Percentiles rank a stretch among this genome's conserved stretches.
These are phyloP conservation scores for Pyrus hybrid DNA, from an alignment of 331 rosid species.

Conservation along the genomic window DNA sequence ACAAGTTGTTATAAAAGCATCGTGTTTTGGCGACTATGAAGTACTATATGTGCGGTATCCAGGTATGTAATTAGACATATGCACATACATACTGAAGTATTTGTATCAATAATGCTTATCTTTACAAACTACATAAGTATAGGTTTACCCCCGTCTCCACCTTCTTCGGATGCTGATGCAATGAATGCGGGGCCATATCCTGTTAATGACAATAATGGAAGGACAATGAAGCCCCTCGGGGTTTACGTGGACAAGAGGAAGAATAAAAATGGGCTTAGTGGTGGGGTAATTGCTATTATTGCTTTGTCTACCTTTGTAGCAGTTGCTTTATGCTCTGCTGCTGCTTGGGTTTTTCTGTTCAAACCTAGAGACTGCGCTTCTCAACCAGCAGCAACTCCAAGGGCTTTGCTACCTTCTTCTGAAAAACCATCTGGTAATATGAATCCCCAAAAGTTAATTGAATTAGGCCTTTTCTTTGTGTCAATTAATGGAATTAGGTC, in stretches of 20 bases:
- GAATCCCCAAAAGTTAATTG: background rate
- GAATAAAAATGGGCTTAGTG: constrained; percentile 41
- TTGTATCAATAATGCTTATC: constrained; percentile 2
- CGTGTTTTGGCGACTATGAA: constrained; percentile 76
- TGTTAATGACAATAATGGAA: constrained; percentile 29
- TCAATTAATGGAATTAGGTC: background rate
- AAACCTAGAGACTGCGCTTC: constrained; percentile 37
- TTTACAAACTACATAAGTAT: constrained; percentile 15
- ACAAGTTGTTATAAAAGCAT: constrained; percentile 49
- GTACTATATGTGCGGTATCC: constrained; percentile 85
- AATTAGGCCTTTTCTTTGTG: background rate
- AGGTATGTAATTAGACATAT: constrained; percentile 31
- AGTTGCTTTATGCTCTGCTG: constrained; percentile 50
- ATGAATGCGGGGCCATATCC: constrained; percentile 60
- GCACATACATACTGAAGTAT: background rate
- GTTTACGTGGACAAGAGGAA: constrained; percentile 51
- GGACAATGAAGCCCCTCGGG: constrained; percentile 74
- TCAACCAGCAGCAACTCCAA: constrained; percentile 34
- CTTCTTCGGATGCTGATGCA: constrained; percentile 43
- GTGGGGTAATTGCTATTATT: constrained; percentile 55
- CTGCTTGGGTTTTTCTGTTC: constrained; percentile 48
- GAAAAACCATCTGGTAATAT: constrained; percentile 62
- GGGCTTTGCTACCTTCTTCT: constrained; percentile 38
- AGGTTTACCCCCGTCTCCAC: constrained; percentile 92
- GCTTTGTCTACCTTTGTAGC: constrained; percentile 56